A percentile compares a stretch with the other conserved stretches of the same genome.
phyloP scores from a whole-genome alignment of 1,284 basidiomycete genomes.

The Chalciporus sp. region DNA sequence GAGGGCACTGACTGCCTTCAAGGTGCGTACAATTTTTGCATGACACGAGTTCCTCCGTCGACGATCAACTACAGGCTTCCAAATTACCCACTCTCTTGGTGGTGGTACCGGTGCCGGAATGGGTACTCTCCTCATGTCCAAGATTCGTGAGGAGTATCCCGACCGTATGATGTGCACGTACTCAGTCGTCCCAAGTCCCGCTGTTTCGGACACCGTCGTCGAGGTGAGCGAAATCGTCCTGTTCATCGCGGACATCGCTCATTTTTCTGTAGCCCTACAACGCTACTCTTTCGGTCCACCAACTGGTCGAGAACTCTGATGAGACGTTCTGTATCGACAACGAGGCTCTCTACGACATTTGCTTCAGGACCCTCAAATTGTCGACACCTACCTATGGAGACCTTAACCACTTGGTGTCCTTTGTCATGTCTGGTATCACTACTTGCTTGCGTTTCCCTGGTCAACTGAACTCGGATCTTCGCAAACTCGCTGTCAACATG shows the following conservation, averaged over 20 bases:
- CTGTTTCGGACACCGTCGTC: conserved; percentile 97
- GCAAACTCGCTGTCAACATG: conserved; percentile 99
- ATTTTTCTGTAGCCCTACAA: conserved; percentile 78
- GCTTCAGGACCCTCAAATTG: conserved; percentile 95
- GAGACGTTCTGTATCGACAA: conserved; percentile 98
- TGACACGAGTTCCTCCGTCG: neutral
- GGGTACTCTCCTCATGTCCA: conserved; percentile 88
- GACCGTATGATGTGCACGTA: conserved; percentile 98
- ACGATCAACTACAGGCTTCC: conserved; percentile 67
- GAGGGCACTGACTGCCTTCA: conserved; percentile 94
- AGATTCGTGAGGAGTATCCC: conserved; percentile 92
- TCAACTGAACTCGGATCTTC: conserved; percentile 96
- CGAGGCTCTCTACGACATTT: conserved; percentile 98
- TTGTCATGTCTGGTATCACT: conserved; percentile 98
- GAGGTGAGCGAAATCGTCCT: conserved; percentile 54
- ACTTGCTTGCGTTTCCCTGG: conserved; percentile 98
- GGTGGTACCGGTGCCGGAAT: conserved; percentile 96
- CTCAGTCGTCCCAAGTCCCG: conserved; percentile 93
- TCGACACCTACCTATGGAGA: conserved; percentile 94
- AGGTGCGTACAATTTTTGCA: conserved; percentile 47
- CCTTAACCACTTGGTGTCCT: conserved; percentile 95
- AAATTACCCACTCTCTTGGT: conserved; percentile 95
- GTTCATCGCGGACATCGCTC: neutral
- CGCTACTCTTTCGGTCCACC: conserved; percentile 91
- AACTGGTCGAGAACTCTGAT: conserved; percentile 96